These are phyloP conservation scores for Hanseniaspora pseudoguilliermondii DNA, from an alignment of 805 yeast species.

Conservation along the genomic window DNA sequence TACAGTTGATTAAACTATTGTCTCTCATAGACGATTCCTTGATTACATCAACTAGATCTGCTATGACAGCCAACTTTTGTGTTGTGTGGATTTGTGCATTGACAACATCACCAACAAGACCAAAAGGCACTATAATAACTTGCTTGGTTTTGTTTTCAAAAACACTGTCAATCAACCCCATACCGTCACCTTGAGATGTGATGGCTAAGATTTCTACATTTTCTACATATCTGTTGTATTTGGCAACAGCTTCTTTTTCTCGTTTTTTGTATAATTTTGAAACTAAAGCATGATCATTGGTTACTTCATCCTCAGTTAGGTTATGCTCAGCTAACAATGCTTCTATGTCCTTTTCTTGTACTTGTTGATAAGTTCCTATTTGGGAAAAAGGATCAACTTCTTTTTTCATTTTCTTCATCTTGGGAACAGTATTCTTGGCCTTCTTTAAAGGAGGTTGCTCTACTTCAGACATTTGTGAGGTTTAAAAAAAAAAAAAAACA, in stretches of 20 bases:
- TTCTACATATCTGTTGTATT: slow-evolving; percentile 46
- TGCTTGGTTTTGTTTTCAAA: slow-evolving; percentile 35
- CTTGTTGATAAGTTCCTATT: slow-evolving; percentile 38
- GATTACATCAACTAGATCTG: slow-evolving; percentile 51
- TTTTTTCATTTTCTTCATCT: slow-evolving; percentile 27
- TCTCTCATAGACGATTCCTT: slow-evolving; percentile 36
- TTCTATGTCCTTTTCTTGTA: slow-evolving; percentile 54
- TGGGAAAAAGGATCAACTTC: slow-evolving; percentile 67
- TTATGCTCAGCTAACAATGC: slow-evolving; percentile 36
- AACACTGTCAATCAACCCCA: slow-evolving; percentile 59
- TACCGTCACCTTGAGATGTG: slow-evolving; percentile 78
- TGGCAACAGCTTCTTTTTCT: slow-evolving; percentile 27
- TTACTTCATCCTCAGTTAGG: slow-evolving; percentile 35
- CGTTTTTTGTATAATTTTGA: slow-evolving; percentile 34
- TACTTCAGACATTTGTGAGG: neutral
- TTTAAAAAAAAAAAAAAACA: neutral
- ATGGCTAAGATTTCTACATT: slow-evolving; percentile 46
- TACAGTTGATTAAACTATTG: slow-evolving; percentile 47
- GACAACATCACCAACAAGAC: slow-evolving; percentile 74
- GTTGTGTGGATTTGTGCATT: slow-evolving; percentile 62
- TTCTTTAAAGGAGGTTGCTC: slow-evolving; percentile 8
- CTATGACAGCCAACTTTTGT: slow-evolving; percentile 59
- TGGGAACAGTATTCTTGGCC: slow-evolving; percentile 11
- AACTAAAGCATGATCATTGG: slow-evolving; percentile 56
- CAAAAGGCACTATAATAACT: slow-evolving; percentile 72